Evolutionary conservation across 1,284 basidiomycete species (phyloP).

Genomic region (Tausonia pullulans): DNA sequence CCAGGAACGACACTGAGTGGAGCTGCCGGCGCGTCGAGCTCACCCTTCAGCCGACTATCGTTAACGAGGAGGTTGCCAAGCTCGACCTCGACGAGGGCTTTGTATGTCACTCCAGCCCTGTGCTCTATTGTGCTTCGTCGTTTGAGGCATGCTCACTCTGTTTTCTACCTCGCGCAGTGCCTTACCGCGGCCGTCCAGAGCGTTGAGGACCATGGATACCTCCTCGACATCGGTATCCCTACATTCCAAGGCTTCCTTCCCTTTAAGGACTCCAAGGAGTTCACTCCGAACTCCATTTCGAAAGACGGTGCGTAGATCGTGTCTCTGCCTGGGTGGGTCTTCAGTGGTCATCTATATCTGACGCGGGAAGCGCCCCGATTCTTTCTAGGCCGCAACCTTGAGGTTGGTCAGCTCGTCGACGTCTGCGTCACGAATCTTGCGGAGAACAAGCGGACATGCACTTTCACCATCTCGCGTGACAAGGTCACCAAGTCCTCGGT

Average conservation of each 20-base stretch:
- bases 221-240: slow-evolving; percentile 69
- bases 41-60: slow-evolving; percentile 68
- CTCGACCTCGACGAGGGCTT: slow-evolving; percentile 66
- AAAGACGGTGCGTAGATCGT: slow-evolving; percentile 23
- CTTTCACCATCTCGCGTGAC: slow-evolving; percentile 44
- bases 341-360: background rate
- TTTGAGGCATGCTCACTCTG: slow-evolving; percentile 14
- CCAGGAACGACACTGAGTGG: slow-evolving; percentile 53
- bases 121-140: too few species aligned
- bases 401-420: slow-evolving; percentile 51
- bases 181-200: slow-evolving; percentile 68
- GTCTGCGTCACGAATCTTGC: slow-evolving; percentile 53
- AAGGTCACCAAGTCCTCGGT: slow-evolving; percentile 46
- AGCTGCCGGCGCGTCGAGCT: slow-evolving; percentile 74
- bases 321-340: too few species aligned
- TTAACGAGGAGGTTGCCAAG: slow-evolving; percentile 72
- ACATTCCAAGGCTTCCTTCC: slow-evolving; percentile 67
- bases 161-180: slow-evolving; percentile 38
- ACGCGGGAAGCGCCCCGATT: background rate
- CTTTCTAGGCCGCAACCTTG: slow-evolving; percentile 6
- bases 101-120: slow-evolving; percentile 34
- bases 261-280: slow-evolving; percentile 50
- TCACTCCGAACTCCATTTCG: slow-evolving; percentile 13
- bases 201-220: slow-evolving; percentile 90
- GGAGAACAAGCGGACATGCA: slow-evolving; percentile 58